Base-by-base conservation (phyloP, 345 rosid genomes). In the Garcia nutans region DNA sequence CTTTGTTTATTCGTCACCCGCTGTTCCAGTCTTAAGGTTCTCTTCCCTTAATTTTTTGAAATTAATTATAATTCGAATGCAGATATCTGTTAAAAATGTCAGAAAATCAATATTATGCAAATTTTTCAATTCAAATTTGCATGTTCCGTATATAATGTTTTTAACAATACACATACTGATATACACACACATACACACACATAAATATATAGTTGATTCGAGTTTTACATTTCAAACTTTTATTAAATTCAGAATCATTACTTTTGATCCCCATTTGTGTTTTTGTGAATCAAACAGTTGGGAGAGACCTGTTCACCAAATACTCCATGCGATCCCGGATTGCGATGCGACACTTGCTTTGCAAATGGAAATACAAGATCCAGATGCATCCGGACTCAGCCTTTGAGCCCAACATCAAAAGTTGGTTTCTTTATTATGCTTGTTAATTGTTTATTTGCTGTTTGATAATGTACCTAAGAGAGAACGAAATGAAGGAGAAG, bases 221-320 rank as follows among this genome's bases (percentile, higher is more conserved):
- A 33, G 37, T 50, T 26, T 19, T 20, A n/a, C 10, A 22, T 12
- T 60, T 37, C 12, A 41, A 11, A 10, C 10, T 20, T n/a, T 19
- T 26, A 28, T 24, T 8, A n/a, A 22, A 8, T 10, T n/a, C 5
- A 15, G 6, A n/a, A 12, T 50, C 52, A n/a, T n/a, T 33, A 22
- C 6, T 41, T 28, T 58, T 37, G 11, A 33, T 13, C n/a, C 20
- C 45, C 22, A 0, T 6, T 42, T 20, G 8, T 26, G 70, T 33
- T 61, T 65, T 16, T 10, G 15, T 59, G 52, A 63, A 73, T 58
- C 47, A 17, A 47, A 45, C 87, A 94, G 99, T 81, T 93, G 17
- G 97, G 99, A 56, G 96, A 92, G 81, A 92, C 97, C 1, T 96
- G 99, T 74, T 87, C 94, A 52, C 73, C 91, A 11, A 75, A 73